Conservation (phyloP, 139 green algal genomes). For the Tetradesmus obliquus region DNA sequence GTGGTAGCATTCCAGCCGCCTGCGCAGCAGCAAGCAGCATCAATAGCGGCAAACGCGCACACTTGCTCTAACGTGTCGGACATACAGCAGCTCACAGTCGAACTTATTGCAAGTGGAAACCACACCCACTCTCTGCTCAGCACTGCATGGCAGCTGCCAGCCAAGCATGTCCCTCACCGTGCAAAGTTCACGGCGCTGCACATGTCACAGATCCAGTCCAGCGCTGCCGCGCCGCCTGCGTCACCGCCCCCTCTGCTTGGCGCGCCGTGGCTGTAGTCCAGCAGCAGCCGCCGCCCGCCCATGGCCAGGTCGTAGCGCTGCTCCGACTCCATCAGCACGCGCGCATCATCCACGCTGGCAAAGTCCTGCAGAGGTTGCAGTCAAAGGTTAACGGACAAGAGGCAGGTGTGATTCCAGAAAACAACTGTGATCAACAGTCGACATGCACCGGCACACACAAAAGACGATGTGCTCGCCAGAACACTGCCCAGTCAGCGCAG, state of each 20-base stretch:
- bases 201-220: slow-evolving; percentile 80
- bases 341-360: slow-evolving; percentile 54
- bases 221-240: background rate
- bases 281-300: slow-evolving; percentile 47
- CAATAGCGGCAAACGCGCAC: background rate
- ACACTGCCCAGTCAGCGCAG: background rate
- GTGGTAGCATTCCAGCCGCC: slow-evolving; percentile 82
- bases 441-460: background rate
- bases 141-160: background rate
- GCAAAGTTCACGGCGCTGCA: slow-evolving; percentile 82
- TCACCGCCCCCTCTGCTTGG: background rate
- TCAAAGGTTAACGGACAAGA: slow-evolving; percentile 15
- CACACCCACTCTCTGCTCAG: background rate
- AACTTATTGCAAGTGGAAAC: no score
- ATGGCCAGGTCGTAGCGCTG: slow-evolving; percentile 37
- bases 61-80: background rate
- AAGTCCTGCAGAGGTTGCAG: slow-evolving; percentile 63
- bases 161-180: slow-evolving; percentile 51
- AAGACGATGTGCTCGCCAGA: background rate
- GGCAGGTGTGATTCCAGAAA: background rate
- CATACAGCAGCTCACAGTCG: background rate
- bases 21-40: slow-evolving; percentile 43
- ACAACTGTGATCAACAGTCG: background rate
- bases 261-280: slow-evolving; percentile 62
- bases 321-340: slow-evolving; percentile 66